Evolutionary conservation across 106 monocot genomes (phyloP), one percentile per base, ranked within the genome.

Genomic region (Dactylorhiza incarnata): DNA sequence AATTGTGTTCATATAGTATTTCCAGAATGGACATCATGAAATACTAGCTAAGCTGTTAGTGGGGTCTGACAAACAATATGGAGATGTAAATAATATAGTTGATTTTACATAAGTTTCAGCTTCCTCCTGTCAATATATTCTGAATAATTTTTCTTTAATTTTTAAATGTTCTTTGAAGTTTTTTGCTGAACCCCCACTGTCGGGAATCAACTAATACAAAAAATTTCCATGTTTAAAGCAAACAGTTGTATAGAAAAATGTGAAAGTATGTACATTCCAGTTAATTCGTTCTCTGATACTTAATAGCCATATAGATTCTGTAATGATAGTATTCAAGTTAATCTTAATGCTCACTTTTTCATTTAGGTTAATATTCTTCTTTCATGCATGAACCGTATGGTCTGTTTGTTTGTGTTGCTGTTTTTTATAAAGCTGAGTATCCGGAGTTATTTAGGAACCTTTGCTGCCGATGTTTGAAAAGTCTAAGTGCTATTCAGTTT

Each of bases 341-440:
- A 59, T 22, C 58, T 7, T 59, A 54, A n/a, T 59, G 5, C 20
- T 59, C 58, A 59, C 3, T 59, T 59, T 54, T 59, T 2, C n/a
- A 59, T 59, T 59, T 59, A 59, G 58, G 22, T 59, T 59, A 22
- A 59, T 59, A 59, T 59, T 59, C 16, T 54, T 59, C 58, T n/a
- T 59, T 59, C 8, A 19, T 59, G 6, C 22, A 20, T 59, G 19
- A 59, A 59, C n/a, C 22, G n/a, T 19, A 59, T 7, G 19, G 54
- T 22, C 37, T 37, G 37, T 37, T 37, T 37, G 37, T 3, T 37
- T 37, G 37, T 37, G 37, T 3, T 37, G 37, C 37, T 37, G 37
- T 37, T 37, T 37, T 37, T 37, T 37, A 37, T 1, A 37, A 37
- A 37, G 37, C 37, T 37, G 37, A 37, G 37, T 37, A 37, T 37